A percentile compares a stretch with the other conserved stretches of the same genome.
These are phyloP conservation scores for Collybiopsis luxurians DNA, from an alignment of 768 basidiomycete species.

Conservation along the genomic window DNA sequence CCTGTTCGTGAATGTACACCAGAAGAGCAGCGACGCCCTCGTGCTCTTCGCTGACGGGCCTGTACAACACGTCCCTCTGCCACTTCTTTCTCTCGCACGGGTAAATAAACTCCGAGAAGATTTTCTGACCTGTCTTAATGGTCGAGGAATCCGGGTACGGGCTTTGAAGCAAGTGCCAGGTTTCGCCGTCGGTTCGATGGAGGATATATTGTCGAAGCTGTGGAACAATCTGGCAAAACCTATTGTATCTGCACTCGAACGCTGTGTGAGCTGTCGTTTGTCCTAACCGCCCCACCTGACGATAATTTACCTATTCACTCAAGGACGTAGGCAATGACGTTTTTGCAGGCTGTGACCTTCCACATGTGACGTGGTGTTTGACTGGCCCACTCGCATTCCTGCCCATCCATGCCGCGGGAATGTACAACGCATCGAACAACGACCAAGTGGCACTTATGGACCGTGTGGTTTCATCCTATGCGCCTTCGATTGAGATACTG, in stretches of 20 bases:
- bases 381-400: constrained; percentile 5
- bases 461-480: constrained; percentile 24
- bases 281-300: not conserved
- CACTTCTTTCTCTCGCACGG: too few species aligned
- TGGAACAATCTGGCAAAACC: too few species aligned
- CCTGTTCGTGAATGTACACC: constrained; percentile 26
- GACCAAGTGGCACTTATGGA: constrained; percentile 9
- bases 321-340: not conserved
- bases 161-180: too few species aligned
- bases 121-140: too few species aligned
- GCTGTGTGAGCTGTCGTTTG: too few species aligned
- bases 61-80: too few species aligned
- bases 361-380: constrained; percentile 3
- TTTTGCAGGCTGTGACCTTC: not conserved
- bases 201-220: too few species aligned
- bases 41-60: too few species aligned
- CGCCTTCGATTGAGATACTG: constrained; percentile 20
- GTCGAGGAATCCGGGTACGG: too few species aligned
- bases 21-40: not conserved
- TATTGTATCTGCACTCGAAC: too few species aligned
- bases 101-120: too few species aligned
- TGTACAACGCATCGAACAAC: not conserved
- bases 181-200: too few species aligned
- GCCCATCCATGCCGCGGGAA: constrained; percentile 7
- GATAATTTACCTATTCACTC: not conserved